Percentiles rank a stretch among this genome's conserved stretches.
Conservation (phyloP, 306 rosid genomes). For the Ziziphus jujuba region DNA sequence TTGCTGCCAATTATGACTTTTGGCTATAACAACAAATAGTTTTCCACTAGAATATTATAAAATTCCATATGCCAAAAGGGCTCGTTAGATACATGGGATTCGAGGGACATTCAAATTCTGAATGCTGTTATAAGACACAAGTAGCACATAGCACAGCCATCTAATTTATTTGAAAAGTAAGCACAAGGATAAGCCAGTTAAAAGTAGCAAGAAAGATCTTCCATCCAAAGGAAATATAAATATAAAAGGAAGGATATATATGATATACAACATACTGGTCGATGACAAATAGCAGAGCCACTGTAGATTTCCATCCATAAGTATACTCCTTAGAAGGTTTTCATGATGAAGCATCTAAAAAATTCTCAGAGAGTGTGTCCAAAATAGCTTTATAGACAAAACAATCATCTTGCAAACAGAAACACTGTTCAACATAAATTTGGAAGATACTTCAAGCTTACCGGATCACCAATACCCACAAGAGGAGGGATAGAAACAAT, state of each 20-base stretch:
- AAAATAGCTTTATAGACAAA: conserved; percentile 10
- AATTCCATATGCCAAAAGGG: not conserved
- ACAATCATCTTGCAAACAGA: conserved; percentile 3
- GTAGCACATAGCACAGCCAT: not conserved
- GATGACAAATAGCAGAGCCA: conserved; percentile 89
- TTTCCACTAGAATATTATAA: not conserved
- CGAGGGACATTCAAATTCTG: not conserved
- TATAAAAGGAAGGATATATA: not conserved
- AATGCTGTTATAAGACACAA: not conserved
- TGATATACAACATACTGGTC: conserved; percentile 61
- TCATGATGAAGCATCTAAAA: conserved; percentile 71
- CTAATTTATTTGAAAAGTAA: not conserved
- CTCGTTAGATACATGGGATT: not conserved
- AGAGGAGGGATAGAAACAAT: conserved; percentile 76
- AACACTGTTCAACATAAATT: not conserved
- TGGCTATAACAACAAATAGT: not conserved
- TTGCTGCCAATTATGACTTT: not conserved
- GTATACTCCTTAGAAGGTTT: conserved; percentile 51
- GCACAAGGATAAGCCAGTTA: not conserved
- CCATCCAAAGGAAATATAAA: not conserved
- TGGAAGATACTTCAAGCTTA: conserved; percentile 25
- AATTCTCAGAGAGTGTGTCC: conserved; percentile 8
- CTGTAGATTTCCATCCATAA: conserved; percentile 53
- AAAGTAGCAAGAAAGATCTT: not conserved
- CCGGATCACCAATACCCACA: conserved; percentile 67